Conservation (phyloP, 1,284 basidiomycete genomes). For the Fomitopsis betulina region DNA sequence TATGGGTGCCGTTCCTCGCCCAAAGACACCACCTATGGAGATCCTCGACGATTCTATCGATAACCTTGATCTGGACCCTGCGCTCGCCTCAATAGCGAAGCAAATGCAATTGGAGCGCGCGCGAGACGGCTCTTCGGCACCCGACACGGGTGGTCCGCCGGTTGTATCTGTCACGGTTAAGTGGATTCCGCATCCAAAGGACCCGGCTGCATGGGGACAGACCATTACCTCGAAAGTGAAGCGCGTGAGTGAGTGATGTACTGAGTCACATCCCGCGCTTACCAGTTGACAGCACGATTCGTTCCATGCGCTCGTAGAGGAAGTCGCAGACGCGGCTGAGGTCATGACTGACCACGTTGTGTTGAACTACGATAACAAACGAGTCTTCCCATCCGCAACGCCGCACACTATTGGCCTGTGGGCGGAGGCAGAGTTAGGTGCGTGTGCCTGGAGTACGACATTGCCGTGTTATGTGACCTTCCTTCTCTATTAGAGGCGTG, state of each 20-base stretch:
- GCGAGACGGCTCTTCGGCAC: slow-evolving; percentile 15
- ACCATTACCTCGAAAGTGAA: slow-evolving; percentile 51
- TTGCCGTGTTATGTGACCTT: not conserved
- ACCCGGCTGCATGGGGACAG: slow-evolving; percentile 33
- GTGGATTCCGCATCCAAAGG: slow-evolving; percentile 61
- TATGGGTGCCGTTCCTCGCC: slow-evolving; percentile 35
- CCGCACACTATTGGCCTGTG: slow-evolving; percentile 62
- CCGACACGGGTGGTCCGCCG: slow-evolving; percentile 31
- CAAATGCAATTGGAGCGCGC: slow-evolving; percentile 25
- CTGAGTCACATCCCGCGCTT: not conserved
- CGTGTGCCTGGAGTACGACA: slow-evolving; percentile 17
- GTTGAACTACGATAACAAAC: slow-evolving; percentile 52
- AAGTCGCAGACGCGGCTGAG: slow-evolving; percentile 52
- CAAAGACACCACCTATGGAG: slow-evolving; percentile 38
- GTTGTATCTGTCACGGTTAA: slow-evolving; percentile 48
- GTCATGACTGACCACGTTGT: slow-evolving; percentile 48
- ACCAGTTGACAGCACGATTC: slow-evolving; percentile 45
- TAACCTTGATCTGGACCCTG: slow-evolving; percentile 50
- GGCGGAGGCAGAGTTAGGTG: slow-evolving; percentile 61
- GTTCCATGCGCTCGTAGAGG: slow-evolving; percentile 58
- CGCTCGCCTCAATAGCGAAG: slow-evolving; percentile 51
- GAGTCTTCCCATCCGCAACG: slow-evolving; percentile 62
- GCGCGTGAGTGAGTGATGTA: slow-evolving; percentile 39
- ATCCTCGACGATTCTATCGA: slow-evolving; percentile 44
- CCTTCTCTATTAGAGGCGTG: slow-evolving; percentile 48